phyloP scores from a whole-genome alignment of 805 yeast species.

The Saccharomycopsis malanga region DNA sequence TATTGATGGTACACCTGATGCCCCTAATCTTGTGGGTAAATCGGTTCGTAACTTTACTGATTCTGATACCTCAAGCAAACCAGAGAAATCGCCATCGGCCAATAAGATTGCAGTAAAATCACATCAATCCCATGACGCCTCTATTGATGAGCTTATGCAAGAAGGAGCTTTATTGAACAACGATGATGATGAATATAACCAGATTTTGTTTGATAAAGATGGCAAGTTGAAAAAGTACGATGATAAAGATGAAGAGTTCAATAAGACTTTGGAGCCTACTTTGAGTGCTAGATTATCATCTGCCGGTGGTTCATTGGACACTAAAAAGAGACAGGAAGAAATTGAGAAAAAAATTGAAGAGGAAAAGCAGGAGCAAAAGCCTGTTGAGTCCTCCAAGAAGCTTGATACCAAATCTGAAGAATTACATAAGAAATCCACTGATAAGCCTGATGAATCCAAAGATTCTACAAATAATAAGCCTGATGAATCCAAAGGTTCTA shows the following conservation, averaged over 20 bases:
- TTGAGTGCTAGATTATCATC: slow-evolving; percentile 14
- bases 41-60: slow-evolving; percentile 20
- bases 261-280: slow-evolving; percentile 17
- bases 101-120: background rate
- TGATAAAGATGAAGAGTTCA: slow-evolving; percentile 14
- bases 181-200: slow-evolving; percentile 25
- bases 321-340: background rate
- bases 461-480: slow-evolving; percentile 21
- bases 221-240: slow-evolving; percentile 24
- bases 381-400: background rate
- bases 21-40: slow-evolving; percentile 14
- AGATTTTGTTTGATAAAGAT: slow-evolving; percentile 24
- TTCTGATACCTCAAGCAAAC: background rate
- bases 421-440: background rate
- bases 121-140: slow-evolving; percentile 21
- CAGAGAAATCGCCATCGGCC: background rate
- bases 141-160: slow-evolving; percentile 29
- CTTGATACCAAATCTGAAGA: background rate
- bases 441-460: slow-evolving; percentile 8
- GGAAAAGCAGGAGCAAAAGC: background rate
- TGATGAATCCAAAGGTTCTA: background rate
- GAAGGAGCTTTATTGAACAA: slow-evolving; percentile 32
- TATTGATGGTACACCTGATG: background rate
- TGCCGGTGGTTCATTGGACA: background rate
- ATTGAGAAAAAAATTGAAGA: background rate